These are phyloP conservation scores for Camptophora hylomeconis DNA, from an alignment of 2,329 filamentous ascomycete genomes.

Conservation along the genomic window DNA sequence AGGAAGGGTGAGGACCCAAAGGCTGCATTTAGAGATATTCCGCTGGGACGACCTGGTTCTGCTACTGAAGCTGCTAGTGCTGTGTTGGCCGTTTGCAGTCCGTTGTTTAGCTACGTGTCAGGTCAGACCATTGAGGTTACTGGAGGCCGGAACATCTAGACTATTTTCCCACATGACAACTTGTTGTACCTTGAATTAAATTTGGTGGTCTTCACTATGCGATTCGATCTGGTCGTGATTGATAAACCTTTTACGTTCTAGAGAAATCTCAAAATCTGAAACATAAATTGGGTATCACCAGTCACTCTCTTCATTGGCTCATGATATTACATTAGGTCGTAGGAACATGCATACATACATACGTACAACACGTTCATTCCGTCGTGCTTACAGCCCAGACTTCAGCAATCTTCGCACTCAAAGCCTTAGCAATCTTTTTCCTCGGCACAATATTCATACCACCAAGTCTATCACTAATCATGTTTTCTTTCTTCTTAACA, in stretches of 20 bases:
- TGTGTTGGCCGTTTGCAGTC: conserved; percentile 67
- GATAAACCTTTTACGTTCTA: too few relatives aligned
- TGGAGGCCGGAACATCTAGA: conserved; percentile 47
- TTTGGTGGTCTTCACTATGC: too few relatives aligned
- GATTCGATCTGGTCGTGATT: too few relatives aligned
- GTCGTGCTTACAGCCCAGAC: conserved; percentile 4
- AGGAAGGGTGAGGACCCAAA: conserved; percentile 12
- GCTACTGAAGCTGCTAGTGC: conserved; percentile 69
- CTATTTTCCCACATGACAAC: not conserved
- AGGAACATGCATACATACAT: too few relatives aligned
- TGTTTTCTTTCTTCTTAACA: conserved; percentile 33
- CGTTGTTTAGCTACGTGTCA: conserved; percentile 70
- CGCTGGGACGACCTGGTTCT: conserved; percentile 61
- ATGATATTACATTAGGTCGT: too few relatives aligned
- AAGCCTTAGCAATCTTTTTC: conserved; percentile 52
- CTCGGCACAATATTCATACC: conserved; percentile 46
- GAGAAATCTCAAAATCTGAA: too few relatives aligned
- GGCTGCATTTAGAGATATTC: conserved; percentile 54
- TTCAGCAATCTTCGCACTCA: conserved; percentile 43
- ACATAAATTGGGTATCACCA: too few relatives aligned
- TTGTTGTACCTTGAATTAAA: conserved; percentile 1
- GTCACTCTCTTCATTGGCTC: too few relatives aligned
- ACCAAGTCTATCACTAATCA: conserved; percentile 46
- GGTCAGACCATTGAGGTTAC: conserved; percentile 43
- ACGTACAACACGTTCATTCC: too few relatives aligned